Evolutionary conservation across 208 protist genomes (phyloP).

Genomic region (Leishmania major): DNA sequence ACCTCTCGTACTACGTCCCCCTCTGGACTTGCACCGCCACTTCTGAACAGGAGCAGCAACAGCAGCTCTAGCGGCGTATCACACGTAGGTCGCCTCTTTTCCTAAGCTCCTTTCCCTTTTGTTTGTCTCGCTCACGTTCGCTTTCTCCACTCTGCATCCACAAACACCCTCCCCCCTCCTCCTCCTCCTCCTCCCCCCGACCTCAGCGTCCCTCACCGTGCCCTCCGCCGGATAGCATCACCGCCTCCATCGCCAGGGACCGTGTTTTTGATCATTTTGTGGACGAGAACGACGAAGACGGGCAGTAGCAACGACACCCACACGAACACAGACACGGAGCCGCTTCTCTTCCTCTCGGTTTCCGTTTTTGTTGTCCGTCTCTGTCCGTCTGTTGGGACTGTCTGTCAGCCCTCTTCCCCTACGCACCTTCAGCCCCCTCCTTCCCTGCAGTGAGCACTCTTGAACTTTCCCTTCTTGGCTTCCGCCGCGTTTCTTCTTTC

Average conservation of each 20-base stretch:
- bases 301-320: background rate
- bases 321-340: background rate
- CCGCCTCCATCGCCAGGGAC: background rate
- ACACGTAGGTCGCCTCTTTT: background rate
- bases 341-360: background rate
- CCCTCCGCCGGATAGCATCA: background rate
- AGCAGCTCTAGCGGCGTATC: background rate
- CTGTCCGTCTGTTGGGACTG: background rate
- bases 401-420: background rate
- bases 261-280: background rate
- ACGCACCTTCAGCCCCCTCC: background rate
- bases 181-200: too few relatives aligned
- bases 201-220: background rate
- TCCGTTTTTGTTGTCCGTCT: background rate
- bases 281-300: background rate
- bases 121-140: background rate
- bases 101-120: background rate
- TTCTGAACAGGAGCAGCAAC: background rate
- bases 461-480: background rate
- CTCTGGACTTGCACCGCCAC: background rate
- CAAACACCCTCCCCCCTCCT: background rate
- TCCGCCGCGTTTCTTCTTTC: background rate
- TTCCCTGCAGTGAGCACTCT: background rate
- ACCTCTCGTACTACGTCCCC: background rate
- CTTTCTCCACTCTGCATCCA: background rate